phyloP scores from a whole-genome alignment of 2,329 filamentous ascomycete genomes.

The Raffaelea albimanens region DNA sequence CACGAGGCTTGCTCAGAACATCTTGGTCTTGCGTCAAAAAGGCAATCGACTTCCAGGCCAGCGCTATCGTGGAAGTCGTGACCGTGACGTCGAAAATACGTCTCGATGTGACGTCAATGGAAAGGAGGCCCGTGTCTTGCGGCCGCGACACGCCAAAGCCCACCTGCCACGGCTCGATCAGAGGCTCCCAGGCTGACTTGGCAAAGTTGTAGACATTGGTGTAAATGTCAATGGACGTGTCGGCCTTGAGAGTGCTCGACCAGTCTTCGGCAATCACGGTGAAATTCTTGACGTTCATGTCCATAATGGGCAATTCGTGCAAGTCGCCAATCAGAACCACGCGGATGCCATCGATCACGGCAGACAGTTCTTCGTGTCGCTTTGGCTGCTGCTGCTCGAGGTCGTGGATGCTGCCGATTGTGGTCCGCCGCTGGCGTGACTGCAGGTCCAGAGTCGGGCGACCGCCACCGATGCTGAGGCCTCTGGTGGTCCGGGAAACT shows the following conservation, averaged over 20 bases:
- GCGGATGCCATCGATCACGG: slow-evolving; percentile 77
- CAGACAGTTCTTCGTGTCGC: slow-evolving; percentile 71
- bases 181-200: slow-evolving; percentile 94
- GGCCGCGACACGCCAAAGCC: slow-evolving; percentile 81
- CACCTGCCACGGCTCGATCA: slow-evolving; percentile 95
- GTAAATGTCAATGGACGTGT: slow-evolving; percentile 86
- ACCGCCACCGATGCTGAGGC: neutral
- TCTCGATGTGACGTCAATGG: slow-evolving; percentile 77
- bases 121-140: slow-evolving; percentile 62
- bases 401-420: slow-evolving; percentile 3
- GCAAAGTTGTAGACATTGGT: slow-evolving; percentile 98
- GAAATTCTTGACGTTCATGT: slow-evolving; percentile 88
- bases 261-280: slow-evolving; percentile 79
- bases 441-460: neutral
- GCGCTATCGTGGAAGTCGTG: slow-evolving; percentile 85
- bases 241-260: slow-evolving; percentile 78
- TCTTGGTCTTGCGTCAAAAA: slow-evolving; percentile 86
- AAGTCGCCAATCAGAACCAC: slow-evolving; percentile 91
- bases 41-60: slow-evolving; percentile 85
- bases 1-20: slow-evolving; percentile 84
- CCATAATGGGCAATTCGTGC: slow-evolving; percentile 89
- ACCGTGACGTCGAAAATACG: slow-evolving; percentile 88
- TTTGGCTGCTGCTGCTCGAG: slow-evolving; percentile 6
- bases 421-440: neutral
- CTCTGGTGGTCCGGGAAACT: neutral